Conservation (phyloP, 2,329 filamentous ascomycete genomes). For the Colletotrichum spinosum region DNA sequence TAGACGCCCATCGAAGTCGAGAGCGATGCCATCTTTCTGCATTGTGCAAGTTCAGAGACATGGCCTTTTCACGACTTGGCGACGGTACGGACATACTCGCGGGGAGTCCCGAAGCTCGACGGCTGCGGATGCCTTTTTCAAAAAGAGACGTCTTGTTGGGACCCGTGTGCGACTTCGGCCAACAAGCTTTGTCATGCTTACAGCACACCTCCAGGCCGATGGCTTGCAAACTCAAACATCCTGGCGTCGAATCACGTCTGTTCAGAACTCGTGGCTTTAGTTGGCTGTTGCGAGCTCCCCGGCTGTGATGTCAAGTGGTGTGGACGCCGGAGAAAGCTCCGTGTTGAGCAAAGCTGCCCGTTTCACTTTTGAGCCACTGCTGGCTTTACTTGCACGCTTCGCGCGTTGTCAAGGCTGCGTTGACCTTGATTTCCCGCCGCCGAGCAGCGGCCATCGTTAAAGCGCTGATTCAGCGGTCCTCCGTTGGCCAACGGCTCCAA, state of each 20-base stretch:
- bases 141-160: slow-evolving; percentile 1
- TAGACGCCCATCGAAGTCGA: too few species aligned
- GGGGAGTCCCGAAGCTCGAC: too few species aligned
- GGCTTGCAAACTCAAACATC: slow-evolving; percentile 9
- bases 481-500: too few species aligned
- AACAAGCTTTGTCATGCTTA: slow-evolving; percentile 28
- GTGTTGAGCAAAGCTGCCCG: not conserved
- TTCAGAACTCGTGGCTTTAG: slow-evolving; percentile 7
- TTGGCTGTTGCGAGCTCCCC: not conserved
- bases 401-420: too few species aligned
- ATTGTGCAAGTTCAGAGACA: too few species aligned
- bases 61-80: too few species aligned
- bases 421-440: too few species aligned
- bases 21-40: too few species aligned
- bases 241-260: not conserved
- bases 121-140: not conserved
- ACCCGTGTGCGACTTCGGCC: not conserved
- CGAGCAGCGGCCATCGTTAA: too few species aligned
- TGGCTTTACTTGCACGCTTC: too few species aligned
- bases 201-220: not conserved
- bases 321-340: not conserved
- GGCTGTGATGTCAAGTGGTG: not conserved
- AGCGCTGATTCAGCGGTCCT: too few species aligned
- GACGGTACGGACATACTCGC: not conserved
- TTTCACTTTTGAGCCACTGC: not conserved